Evolutionary conservation across 164 flowering plant species (phyloP).

Genomic region (Malania oleifera): DNA sequence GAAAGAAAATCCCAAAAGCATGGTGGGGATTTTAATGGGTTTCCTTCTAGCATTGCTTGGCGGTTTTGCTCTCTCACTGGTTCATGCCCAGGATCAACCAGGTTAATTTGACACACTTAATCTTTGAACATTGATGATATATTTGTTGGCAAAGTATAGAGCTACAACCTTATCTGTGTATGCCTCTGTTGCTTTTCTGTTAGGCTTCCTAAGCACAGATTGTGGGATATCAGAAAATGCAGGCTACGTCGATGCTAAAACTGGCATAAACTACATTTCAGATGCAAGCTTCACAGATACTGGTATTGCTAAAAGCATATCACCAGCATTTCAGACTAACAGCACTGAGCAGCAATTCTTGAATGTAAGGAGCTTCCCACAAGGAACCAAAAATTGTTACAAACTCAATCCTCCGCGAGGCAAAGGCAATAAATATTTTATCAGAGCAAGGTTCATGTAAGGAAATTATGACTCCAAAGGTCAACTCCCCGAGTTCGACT

Average conservation of each 20-base stretch:
- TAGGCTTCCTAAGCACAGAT: conserved; percentile 29
- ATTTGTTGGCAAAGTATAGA: neutral
- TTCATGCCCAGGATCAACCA: neutral
- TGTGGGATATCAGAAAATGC: conserved; percentile 14
- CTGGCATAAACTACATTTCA: conserved; percentile 14
- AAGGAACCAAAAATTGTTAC: conserved; percentile 23
- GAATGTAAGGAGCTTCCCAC: conserved; percentile 22
- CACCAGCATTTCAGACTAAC: neutral
- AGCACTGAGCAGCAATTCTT: neutral
- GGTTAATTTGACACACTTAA: neutral
- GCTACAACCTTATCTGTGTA: neutral
- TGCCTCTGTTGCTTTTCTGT: neutral
- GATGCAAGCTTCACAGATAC: conserved; percentile 14
- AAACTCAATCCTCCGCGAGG: neutral
- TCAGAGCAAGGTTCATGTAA: conserved; percentile 28
- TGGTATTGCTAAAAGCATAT: conserved; percentile 14
- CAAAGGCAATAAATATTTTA: conserved; percentile 10
- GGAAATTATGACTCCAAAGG: conserved; percentile 26
- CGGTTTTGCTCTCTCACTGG: neutral
- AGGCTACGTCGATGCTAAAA: conserved; percentile 9
- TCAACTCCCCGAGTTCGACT: conserved; percentile 17
- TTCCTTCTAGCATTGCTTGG: neutral
- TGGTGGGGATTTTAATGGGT: neutral
- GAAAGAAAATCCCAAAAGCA: too few species aligned
- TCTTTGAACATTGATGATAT: neutral